These are phyloP conservation scores for Pseudonectria foliicola DNA, from an alignment of 2,329 filamentous ascomycete species.

Conservation along the genomic window DNA sequence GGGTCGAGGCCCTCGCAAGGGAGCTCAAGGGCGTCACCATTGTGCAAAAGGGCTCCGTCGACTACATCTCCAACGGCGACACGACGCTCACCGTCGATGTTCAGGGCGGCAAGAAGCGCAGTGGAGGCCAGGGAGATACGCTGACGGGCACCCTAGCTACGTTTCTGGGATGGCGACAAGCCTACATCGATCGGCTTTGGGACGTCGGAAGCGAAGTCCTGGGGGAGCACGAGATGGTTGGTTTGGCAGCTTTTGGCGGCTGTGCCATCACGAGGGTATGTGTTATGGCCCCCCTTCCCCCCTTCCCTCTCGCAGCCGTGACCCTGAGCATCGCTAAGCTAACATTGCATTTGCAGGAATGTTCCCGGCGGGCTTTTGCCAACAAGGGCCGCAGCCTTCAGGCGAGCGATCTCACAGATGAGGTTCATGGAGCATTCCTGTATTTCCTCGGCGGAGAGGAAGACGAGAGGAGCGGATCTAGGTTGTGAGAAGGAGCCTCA, in stretches of 20 bases:
- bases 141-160: slow-evolving; percentile 85
- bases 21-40: slow-evolving; percentile 84
- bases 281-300: slow-evolving; percentile 7
- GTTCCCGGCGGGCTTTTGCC: slow-evolving; percentile 77
- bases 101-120: slow-evolving; percentile 77
- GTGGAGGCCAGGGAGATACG: slow-evolving; percentile 92
- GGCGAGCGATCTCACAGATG: slow-evolving; percentile 85
- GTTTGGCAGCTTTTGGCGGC: slow-evolving; percentile 78
- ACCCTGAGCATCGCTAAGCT: slow-evolving; percentile 5
- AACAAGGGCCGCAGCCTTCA: slow-evolving; percentile 84
- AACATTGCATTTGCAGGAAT: slow-evolving; percentile 46
- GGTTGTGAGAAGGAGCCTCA: slow-evolving; percentile 25
- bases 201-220: slow-evolving; percentile 42
- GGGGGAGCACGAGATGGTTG: slow-evolving; percentile 54
- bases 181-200: slow-evolving; percentile 82
- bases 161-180: slow-evolving; percentile 78
- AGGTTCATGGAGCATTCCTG: slow-evolving; percentile 77
- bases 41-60: slow-evolving; percentile 77
- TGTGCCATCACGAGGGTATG: slow-evolving; percentile 75
- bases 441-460: slow-evolving; percentile 69
- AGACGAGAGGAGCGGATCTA: slow-evolving; percentile 28
- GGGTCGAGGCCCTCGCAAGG: slow-evolving; percentile 60
- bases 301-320: background rate
- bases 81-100: slow-evolving; percentile 71
- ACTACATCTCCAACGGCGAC: slow-evolving; percentile 76